Evolutionary conservation across 441 rosid genomes (phyloP).

Genomic region (Erodium texanum): DNA sequence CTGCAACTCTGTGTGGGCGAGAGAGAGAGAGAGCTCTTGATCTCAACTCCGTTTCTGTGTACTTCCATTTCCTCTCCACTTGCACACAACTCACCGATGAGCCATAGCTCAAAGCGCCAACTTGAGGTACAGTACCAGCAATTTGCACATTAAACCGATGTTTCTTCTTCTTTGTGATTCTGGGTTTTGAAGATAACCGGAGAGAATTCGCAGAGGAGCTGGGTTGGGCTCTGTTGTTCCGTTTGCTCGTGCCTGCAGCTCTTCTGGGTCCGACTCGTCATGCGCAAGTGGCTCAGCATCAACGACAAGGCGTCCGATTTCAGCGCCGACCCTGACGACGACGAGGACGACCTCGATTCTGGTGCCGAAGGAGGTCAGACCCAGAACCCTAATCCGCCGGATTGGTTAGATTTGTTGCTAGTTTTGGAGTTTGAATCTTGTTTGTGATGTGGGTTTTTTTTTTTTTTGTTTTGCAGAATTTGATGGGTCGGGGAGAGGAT

Average conservation of each 20-base stretch:
- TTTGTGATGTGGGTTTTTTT: slow-evolving; percentile 4
- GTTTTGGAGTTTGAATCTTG: slow-evolving; percentile 11
- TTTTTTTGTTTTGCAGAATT: slow-evolving; percentile 27
- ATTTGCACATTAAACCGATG: not conserved
- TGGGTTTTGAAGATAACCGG: slow-evolving; percentile 15
- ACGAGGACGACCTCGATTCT: slow-evolving; percentile 19
- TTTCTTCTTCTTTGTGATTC: not conserved
- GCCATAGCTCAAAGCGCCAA: not conserved
- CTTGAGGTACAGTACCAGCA: not conserved
- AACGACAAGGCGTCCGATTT: slow-evolving; percentile 52
- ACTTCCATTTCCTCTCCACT: not conserved
- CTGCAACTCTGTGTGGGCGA: not conserved
- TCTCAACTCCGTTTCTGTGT: no score
- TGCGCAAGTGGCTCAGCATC: slow-evolving; percentile 83
- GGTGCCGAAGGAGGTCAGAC: slow-evolving; percentile 27
- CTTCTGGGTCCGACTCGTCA: slow-evolving; percentile 60
- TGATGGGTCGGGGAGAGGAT: slow-evolving; percentile 7
- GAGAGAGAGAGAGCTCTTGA: not conserved
- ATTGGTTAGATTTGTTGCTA: not conserved
- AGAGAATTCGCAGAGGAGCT: slow-evolving; percentile 45
- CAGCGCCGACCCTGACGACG: slow-evolving; percentile 77
- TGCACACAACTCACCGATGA: not conserved
- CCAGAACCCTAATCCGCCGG: not conserved
- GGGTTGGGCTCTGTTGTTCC: slow-evolving; percentile 71
- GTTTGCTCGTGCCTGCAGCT: slow-evolving; percentile 67